Conservation (phyloP, 2,329 filamentous ascomycete genomes). For the Nothophaeocryptopus gaeumannii region DNA sequence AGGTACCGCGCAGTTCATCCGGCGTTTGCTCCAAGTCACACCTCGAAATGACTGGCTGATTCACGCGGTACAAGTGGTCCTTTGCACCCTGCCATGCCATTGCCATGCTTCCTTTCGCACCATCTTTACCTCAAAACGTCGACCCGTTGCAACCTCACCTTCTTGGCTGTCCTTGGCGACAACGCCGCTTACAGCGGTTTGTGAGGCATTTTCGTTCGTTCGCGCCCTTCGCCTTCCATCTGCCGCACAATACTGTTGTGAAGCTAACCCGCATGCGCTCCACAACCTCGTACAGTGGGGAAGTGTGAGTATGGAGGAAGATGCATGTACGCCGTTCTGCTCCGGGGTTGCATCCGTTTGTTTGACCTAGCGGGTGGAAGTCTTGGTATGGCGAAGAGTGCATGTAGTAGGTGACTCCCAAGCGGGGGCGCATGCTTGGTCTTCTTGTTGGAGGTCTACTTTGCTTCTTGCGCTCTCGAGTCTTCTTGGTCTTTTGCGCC, state of each 20-base stretch:
- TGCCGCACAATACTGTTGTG: slow-evolving; percentile 3
- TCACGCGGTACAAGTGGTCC: no score
- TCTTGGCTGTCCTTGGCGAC: slow-evolving; percentile 8
- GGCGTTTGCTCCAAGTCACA: no score
- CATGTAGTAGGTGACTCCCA: neutral
- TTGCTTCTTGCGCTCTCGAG: neutral
- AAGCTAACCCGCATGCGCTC: slow-evolving; percentile 8
- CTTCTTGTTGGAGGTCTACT: neutral
- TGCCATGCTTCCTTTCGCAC: slow-evolving; percentile 2
- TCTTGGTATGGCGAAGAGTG: no score
- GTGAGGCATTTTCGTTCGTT: no score
- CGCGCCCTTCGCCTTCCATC: neutral
- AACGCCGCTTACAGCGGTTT: slow-evolving; percentile 1
- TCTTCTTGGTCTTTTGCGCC: neutral
- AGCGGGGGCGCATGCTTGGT: slow-evolving; percentile 5
- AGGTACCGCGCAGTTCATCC: no score
- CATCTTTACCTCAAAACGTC: no score
- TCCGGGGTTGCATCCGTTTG: slow-evolving; percentile 2
- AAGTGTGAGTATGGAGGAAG: neutral
- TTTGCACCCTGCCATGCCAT: neutral
- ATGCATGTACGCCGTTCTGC: slow-evolving; percentile 2
- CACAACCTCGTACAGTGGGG: slow-evolving; percentile 1
- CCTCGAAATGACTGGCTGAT: no score
- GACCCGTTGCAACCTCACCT: neutral
- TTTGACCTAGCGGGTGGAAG: no score